phyloP scores from a whole-genome alignment of 495 filamentous ascomycete genomes.

The Penicillium cataractarum region DNA sequence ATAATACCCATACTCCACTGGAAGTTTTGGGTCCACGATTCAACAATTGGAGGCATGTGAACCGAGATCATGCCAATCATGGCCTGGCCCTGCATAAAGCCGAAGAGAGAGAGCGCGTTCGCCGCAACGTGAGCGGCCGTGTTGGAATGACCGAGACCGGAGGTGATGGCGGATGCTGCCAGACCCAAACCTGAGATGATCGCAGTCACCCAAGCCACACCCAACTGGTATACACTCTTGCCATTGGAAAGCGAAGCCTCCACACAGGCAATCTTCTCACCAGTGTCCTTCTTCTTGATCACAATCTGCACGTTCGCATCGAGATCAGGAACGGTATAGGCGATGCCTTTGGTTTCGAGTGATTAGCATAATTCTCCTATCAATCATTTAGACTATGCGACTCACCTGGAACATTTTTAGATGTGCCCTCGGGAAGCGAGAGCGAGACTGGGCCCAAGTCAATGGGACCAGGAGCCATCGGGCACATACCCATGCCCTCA shows the following conservation, averaged over 20 bases:
- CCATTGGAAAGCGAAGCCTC: conserved; percentile 89
- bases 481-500: conserved; percentile 78
- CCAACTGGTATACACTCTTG: conserved; percentile 88
- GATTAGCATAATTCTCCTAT: background rate
- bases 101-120: conserved; percentile 88
- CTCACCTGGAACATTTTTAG: conserved; percentile 64
- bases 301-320: conserved; percentile 84
- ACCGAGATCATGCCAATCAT: conserved; percentile 88
- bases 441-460: conserved; percentile 69
- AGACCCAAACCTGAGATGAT: conserved; percentile 84
- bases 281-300: conserved; percentile 68
- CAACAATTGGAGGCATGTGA: conserved; percentile 85
- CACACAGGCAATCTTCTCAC: conserved; percentile 77
- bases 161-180: conserved; percentile 79
- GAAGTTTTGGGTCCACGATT: conserved; percentile 97
- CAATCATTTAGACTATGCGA: background rate
- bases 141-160: conserved; percentile 87
- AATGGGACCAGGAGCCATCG: conserved; percentile 88
- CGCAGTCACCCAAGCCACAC: conserved; percentile 86
- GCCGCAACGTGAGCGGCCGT: conserved; percentile 94
- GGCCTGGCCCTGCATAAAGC: conserved; percentile 97
- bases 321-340: conserved; percentile 88
- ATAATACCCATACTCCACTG: conserved; percentile 99
- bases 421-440: conserved; percentile 56
- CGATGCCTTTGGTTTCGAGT: conserved; percentile 52